Base-by-base conservation (phyloP, 495 filamentous ascomycete species). In the Saxophila tyrrhenica region DNA sequence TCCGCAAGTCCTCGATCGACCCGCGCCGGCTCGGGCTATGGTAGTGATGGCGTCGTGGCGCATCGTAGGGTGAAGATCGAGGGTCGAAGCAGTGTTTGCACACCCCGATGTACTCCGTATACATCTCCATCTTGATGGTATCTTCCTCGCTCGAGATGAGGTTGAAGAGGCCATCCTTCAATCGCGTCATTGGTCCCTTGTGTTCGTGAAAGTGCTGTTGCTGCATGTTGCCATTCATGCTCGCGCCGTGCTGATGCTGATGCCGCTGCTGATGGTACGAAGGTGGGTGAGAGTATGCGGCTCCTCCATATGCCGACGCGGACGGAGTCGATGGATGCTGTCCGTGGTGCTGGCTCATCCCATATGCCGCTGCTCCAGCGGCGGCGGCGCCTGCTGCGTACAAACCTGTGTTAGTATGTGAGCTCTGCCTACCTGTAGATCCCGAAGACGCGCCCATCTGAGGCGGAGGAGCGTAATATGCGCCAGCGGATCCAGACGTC, bases 81-180 rank as follows among this genome's bases (percentile, higher is more conserved):
- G 83, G 82, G 21, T 81, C 77, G 57, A 87, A 87, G 60, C 84
- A 87, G 53, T 78, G 68, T 55, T 70, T 75, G 67, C 84, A 87
- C 5, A 85, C 75, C 19, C 84, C 84, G 48, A 84, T 85, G 48
- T 77, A 72, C 62, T 87, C 82, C 1, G 83, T 84, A 57, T 87
- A 87, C 60, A 84, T 81, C 65, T 87, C 84, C 61, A 82, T 87
- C 56, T 77, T 77, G 5, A 74, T 78, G 2, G 87, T 80, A 13
- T 78, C 84, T 58, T 87, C 80, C 21, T 55, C 54, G 17, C 29
- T 39, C 1, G 55, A 50, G 38, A 62, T 47, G 15, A 62, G 38
- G 24, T 62, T 58, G 47, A 62, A 42, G 21, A 62, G 51, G 19
- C 59, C 59, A 24, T 62, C 55, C 44, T 54, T 62, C 8, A 62